Evolutionary conservation across 345 rosid genomes (phyloP), one percentile per base, ranked within the genome.

Genomic region (Arabis alpina): DNA sequence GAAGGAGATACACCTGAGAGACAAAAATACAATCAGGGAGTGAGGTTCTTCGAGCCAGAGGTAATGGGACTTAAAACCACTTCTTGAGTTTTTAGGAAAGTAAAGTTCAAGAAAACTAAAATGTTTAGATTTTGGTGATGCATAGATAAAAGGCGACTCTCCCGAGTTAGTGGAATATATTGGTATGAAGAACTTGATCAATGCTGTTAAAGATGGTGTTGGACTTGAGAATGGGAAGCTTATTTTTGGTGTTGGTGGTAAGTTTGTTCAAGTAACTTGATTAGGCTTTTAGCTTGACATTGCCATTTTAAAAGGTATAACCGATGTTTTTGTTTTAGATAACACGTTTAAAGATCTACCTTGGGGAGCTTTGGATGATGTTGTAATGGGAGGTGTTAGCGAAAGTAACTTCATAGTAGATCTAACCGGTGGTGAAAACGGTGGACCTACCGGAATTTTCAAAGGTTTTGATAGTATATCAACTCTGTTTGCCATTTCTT

Each of bases 1-100:
- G 99, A 93, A 84, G 97, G 97, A 50, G 99, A 93, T 82, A 93
- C 99, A 61, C 93, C 97, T 24, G 93, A 93, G 56, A 84, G 98
- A 82, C 91, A 84, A 52, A 89, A 91, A 64, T 93, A 93, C 79
- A 93, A 92, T 61, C 99, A 93, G 97, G 98, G 98, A 53, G 85
- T 93, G 82, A 89, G 87, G 81, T 93, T 93, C 84, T 91, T 93
- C 72, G 98, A 91, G 78, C 98, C 98, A 28, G 98, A 93, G 97
- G 98, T 93, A 76, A 42, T 28, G 19, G n/a, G 7, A 75, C 54
- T 34, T 52, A 54, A 54, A 51, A 0, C 49, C 49, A 44, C 16
- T 54, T 60, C 14, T 70, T 77, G 36, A 73, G 15, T 41, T 45
- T 66, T 61, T 25, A 11, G 19, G 32, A 1, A 32, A 30, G 14